These are phyloP conservation scores for Colletotrichum siamense DNA, from an alignment of 2,329 filamentous ascomycete genomes.

Conservation along the genomic window DNA sequence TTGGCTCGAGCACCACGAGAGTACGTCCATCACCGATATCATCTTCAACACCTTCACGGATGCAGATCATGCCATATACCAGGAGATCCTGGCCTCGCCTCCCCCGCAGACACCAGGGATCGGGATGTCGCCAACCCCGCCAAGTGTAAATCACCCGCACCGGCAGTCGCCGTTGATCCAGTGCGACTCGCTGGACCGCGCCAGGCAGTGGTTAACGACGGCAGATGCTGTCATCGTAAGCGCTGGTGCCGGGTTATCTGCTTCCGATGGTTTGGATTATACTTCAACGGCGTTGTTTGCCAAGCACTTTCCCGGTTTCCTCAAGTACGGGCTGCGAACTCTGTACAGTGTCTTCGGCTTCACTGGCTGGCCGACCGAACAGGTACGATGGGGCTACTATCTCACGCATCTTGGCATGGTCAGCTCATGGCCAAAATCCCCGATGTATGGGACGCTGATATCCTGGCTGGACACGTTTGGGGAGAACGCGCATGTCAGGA, in stretches of 20 bases:
- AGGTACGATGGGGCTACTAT: constrained; percentile 36
- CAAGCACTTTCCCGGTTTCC: constrained; percentile 33
- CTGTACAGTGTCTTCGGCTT: constrained; percentile 39
- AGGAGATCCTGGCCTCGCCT: constrained; percentile 4
- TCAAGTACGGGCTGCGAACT: constrained; percentile 29
- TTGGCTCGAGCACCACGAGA: constrained; percentile 30
- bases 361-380: constrained; percentile 29
- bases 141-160: neutral
- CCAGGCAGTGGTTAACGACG: constrained; percentile 28
- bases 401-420: constrained; percentile 35
- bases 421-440: constrained; percentile 29
- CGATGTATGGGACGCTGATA: constrained; percentile 23
- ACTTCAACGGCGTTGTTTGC: constrained; percentile 34
- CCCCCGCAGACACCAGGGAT: neutral
- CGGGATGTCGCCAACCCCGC: neutral
- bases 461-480: constrained; percentile 15
- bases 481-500: constrained; percentile 27
- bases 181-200: constrained; percentile 5
- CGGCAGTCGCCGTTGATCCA: neutral
- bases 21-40: constrained; percentile 31
- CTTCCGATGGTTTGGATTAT: constrained; percentile 37
- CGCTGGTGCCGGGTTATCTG: constrained; percentile 38
- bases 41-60: constrained; percentile 38
- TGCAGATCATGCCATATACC: constrained; percentile 24
- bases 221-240: constrained; percentile 32